These are phyloP conservation scores for Ganoderma boninense DNA, from an alignment of 1,284 basidiomycete genomes.

Conservation along the genomic window DNA sequence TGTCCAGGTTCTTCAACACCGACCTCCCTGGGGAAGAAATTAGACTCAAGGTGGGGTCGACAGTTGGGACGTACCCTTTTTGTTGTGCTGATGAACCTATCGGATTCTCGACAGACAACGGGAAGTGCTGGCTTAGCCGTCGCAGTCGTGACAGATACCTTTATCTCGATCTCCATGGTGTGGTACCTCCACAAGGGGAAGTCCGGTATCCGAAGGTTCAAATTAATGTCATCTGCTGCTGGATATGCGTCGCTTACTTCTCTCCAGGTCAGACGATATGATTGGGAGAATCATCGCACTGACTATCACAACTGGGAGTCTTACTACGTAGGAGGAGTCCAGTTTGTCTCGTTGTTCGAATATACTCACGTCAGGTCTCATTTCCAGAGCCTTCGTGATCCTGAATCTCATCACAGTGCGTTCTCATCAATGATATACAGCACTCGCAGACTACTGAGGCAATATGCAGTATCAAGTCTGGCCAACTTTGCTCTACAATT, in stretches of 20 bases:
- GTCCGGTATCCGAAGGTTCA: background rate
- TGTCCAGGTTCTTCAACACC: background rate
- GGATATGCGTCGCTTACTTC: no score
- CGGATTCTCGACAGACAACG: background rate
- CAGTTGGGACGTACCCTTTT: background rate
- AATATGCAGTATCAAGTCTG: background rate
- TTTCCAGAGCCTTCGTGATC: background rate
- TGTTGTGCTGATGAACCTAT: background rate
- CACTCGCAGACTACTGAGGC: background rate
- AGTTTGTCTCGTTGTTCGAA: no score
- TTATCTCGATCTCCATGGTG: background rate
- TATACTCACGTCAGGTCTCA: background rate
- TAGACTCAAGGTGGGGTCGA: no score
- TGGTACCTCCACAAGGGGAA: constrained; percentile 1
- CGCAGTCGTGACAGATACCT: background rate
- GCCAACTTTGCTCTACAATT: background rate
- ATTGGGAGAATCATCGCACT: background rate
- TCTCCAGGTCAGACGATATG: background rate
- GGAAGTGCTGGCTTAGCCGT: background rate
- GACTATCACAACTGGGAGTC: background rate
- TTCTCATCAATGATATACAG: background rate
- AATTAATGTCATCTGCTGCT: background rate
- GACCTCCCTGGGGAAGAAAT: background rate
- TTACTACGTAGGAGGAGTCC: background rate
- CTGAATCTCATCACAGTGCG: background rate